A percentile compares a stretch with the other conserved stretches of the same genome.
Conservation (phyloP, 2,329 filamentous ascomycete species). For the Nemania sp. region DNA sequence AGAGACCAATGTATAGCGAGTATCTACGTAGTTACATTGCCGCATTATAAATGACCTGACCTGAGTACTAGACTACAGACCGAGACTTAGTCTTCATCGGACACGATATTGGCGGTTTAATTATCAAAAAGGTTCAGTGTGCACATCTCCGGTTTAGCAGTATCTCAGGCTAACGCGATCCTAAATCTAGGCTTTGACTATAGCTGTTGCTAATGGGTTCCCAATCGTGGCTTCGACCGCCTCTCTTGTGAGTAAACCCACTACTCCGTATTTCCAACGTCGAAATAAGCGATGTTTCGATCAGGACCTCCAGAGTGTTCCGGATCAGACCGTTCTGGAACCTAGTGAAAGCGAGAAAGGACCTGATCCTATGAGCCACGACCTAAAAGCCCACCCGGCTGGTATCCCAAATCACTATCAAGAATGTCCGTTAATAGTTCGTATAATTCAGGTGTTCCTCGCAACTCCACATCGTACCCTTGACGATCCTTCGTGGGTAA, state of each 20-base stretch:
- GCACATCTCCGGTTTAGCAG: not conserved
- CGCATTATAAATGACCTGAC: not conserved
- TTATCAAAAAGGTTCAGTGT: not conserved
- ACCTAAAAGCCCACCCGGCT: too few species aligned
- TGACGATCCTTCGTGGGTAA: not conserved
- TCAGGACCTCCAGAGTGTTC: too few species aligned
- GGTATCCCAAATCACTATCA: too few species aligned
- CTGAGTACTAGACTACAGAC: not conserved
- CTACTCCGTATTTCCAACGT: not conserved
- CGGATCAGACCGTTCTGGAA: too few species aligned
- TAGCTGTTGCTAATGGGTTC: not conserved
- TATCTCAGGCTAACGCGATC: not conserved
- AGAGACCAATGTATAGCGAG: not conserved
- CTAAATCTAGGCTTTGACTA: not conserved
- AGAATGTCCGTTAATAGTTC: too few species aligned
- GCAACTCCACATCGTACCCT: too few species aligned
- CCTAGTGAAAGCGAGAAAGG: too few species aligned
- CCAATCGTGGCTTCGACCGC: not conserved
- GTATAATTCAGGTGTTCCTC: too few species aligned
- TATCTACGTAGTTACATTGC: not conserved
- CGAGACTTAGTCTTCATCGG: not conserved
- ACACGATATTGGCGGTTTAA: slow-evolving; percentile 3
- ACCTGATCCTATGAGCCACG: too few species aligned
- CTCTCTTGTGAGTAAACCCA: not conserved
- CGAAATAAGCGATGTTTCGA: too few species aligned